Conservation (phyloP, 208 protist genomes). For the Trypanosoma melophagium region DNA sequence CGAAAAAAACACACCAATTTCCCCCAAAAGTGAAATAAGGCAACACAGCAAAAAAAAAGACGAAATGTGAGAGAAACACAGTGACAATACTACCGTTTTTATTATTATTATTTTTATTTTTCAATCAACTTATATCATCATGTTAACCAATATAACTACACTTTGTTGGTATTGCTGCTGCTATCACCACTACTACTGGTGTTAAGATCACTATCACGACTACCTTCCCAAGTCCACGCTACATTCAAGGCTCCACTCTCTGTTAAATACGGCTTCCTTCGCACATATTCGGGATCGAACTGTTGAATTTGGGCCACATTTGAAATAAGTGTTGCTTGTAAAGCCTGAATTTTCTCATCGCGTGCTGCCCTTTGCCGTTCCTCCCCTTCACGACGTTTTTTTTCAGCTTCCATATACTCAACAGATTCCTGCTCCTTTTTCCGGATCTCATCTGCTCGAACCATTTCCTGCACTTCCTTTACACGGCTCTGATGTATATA, state of each 20-base stretch:
- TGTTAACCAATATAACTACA: background rate
- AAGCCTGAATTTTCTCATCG: slow-evolving; percentile 59
- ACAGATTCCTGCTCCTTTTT: slow-evolving; percentile 55
- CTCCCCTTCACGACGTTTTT: slow-evolving; percentile 16
- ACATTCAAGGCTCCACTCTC: slow-evolving; percentile 71
- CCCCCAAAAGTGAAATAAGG: too few relatives aligned
- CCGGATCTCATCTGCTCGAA: slow-evolving; percentile 57
- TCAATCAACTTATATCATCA: background rate
- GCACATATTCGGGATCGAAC: slow-evolving; percentile 65
- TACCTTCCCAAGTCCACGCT: slow-evolving; percentile 61
- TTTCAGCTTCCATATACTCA: slow-evolving; percentile 14
- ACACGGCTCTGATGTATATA: slow-evolving; percentile 82
- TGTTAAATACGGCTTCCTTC: slow-evolving; percentile 64
- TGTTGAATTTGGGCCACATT: slow-evolving; percentile 67
- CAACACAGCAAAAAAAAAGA: too few relatives aligned
- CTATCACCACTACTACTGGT: background rate
- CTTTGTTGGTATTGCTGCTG: background rate
- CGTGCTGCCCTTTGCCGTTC: slow-evolving; percentile 24
- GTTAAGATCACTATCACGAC: background rate
- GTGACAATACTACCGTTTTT: too few relatives aligned
- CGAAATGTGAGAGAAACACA: too few relatives aligned
- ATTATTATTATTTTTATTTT: background rate
- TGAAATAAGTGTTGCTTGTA: slow-evolving; percentile 60
- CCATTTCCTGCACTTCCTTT: slow-evolving; percentile 83
- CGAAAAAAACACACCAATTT: too few relatives aligned